phyloP scores from a whole-genome alignment of 169 alveolate species.

The Gregarina niphandrodes region DNA sequence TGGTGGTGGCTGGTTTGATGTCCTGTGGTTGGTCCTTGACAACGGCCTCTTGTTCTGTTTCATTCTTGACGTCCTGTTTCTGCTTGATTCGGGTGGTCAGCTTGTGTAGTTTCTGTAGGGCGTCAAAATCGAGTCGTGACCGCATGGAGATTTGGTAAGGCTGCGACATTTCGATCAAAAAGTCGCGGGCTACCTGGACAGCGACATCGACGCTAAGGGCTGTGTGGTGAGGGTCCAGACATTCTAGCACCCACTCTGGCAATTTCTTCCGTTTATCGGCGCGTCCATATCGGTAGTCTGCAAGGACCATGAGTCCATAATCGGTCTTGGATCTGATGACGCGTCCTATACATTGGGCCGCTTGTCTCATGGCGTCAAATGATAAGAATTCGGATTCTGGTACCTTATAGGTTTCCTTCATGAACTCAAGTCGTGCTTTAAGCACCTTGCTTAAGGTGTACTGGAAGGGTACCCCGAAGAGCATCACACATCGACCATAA shows the following conservation, averaged over 20 bases:
- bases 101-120: slow-evolving; percentile 1
- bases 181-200: slow-evolving; percentile 7
- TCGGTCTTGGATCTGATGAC: slow-evolving; percentile 68
- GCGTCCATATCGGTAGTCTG: slow-evolving; percentile 50
- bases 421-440: slow-evolving; percentile 59
- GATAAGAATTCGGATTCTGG: slow-evolving; percentile 79
- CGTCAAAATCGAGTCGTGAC: slow-evolving; percentile 4
- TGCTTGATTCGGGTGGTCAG: too few relatives aligned
- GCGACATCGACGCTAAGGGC: background rate
- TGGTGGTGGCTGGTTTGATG: too few relatives aligned
- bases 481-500: slow-evolving; percentile 87
- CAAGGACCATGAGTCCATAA: slow-evolving; percentile 72
- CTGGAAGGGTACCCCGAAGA: slow-evolving; percentile 85
- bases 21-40: too few relatives aligned
- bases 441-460: slow-evolving; percentile 66
- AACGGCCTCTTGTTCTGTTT: too few relatives aligned
- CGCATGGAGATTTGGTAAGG: slow-evolving; percentile 1
- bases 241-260: slow-evolving; percentile 63
- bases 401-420: slow-evolving; percentile 61
- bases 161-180: slow-evolving; percentile 12
- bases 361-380: slow-evolving; percentile 91
- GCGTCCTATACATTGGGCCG: slow-evolving; percentile 90
- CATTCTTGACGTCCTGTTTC: too few relatives aligned
- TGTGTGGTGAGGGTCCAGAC: slow-evolving; percentile 5
- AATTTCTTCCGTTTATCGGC: slow-evolving; percentile 49